Base-by-base conservation (phyloP, 768 basidiomycete species). In the Omphalotus guepiniiformis region DNA sequence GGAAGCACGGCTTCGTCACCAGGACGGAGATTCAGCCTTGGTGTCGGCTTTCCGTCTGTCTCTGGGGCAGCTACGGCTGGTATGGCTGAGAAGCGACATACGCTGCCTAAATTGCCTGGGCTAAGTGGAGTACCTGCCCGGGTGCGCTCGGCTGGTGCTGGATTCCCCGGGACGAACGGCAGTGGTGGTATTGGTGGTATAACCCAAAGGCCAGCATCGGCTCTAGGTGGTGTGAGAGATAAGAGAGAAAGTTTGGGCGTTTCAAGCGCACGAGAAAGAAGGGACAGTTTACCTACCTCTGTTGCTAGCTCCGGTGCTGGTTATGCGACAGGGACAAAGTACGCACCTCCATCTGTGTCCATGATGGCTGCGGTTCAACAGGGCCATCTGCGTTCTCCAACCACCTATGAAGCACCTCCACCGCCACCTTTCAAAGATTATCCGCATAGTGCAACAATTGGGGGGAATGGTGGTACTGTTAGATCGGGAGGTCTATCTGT, bases 381-480 rank as follows among this genome's bases (percentile, higher is more conserved):
- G 67, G 30, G 61, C 69, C 8, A 29, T 11, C n/a, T 47, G 13
- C 72, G 70, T 8, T 74, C 77, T 7, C 76, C 78, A 0, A 82
- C 80, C 35, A 82, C 80, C 3, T 82, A 79, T 53, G 69, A 67
- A 39, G 66, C 76, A 1, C 74, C 74, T 6, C 65, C 70, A 3
- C 68, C 68, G 11, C 16, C 47, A 11, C 21, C 47, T 22, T 48
- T 39, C 28, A 56, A 53, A 32, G 52, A 52, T 32, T 32, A 32
- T 15, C 41, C 26, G 21, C 23, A 26, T n/a, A n/a, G n/a, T n/a
- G n/a, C n/a, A n/a, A n/a, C n/a, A n/a, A n/a, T n/a, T 21, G 39
- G 26, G 18, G 41, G 32, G 11, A 36, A 23, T 25, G 19, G 28
- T 2, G 40, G 30, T 44, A 29, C 27, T 6, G 7, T 16, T 8